Evolutionary conservation across 495 filamentous ascomycete species (phyloP).

Genomic region (Cryomyces minteri): DNA sequence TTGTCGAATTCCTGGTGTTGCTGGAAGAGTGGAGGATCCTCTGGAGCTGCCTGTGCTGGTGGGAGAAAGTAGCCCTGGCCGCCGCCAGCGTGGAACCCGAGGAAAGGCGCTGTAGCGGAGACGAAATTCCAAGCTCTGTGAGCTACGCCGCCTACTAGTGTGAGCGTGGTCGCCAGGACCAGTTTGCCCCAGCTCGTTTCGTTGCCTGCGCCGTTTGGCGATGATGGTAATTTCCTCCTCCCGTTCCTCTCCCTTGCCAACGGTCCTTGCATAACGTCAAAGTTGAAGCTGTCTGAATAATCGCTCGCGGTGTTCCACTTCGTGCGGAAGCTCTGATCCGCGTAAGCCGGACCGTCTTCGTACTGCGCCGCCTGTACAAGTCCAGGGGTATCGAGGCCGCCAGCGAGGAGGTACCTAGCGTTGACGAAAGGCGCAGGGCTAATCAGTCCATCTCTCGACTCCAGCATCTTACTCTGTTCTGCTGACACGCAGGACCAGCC

Average conservation of each 20-base stretch:
- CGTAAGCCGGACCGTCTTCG: background rate
- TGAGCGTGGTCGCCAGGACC: constrained; percentile 19
- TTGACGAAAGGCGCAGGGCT: background rate
- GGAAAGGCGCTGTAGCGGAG: constrained; percentile 53
- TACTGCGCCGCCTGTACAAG: background rate
- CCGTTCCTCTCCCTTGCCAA: background rate
- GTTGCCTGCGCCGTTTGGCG: background rate
- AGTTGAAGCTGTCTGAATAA: background rate
- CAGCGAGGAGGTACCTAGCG: background rate
- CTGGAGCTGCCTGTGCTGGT: background rate
- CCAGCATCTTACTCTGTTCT: too few species aligned
- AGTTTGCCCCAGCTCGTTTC: constrained; percentile 20
- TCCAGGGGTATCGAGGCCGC: background rate
- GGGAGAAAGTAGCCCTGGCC: constrained; percentile 45
- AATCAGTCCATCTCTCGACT: background rate
- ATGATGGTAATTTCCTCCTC: background rate
- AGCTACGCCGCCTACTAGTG: constrained; percentile 32
- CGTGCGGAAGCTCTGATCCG: background rate
- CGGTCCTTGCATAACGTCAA: background rate
- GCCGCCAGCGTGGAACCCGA: constrained; percentile 72
- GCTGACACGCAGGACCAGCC: too few species aligned
- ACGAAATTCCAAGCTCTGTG: constrained; percentile 63
- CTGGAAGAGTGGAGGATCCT: constrained; percentile 21
- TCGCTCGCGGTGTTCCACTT: background rate
- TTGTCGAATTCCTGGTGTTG: constrained; percentile 17